Evolutionary conservation across 129 eudicot species (phyloP), one percentile per base, ranked within the genome.

Genomic region (Artemisia annua): DNA sequence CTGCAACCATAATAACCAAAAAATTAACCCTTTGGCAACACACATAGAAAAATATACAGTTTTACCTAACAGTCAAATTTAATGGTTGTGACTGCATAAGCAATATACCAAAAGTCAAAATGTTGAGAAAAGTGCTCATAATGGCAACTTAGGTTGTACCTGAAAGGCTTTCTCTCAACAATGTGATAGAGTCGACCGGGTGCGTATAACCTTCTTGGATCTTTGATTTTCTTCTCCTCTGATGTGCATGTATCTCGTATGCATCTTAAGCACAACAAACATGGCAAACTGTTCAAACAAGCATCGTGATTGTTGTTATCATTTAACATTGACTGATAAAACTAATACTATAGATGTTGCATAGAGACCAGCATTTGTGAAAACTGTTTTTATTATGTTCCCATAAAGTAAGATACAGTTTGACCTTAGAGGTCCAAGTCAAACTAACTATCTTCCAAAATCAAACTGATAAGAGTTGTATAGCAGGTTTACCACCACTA

Each of bases 101-200:
- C 44, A 35, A 35, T 35, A 35, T 35, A 35, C 53, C 48, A 26
- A 69, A 66, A n/a, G 73, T 69, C 30, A 52, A 69, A 51, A 52
- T 63, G 50, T n/a, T 30, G 49, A 63, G 46, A 39, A 8, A 39
- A 39, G 11, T 39, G 46, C 0, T 39, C 46, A 39, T 0, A 0
- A 39, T 59, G 13, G 17, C 52, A 13, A 63, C 32, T 17, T 30
- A 51, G 71, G 15, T 35, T 19, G 28, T 80, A 90, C 97, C 97
- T 91, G 82, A 84, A 91, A 74, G 89, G 92, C 65, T 88, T 91
- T 69, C 96, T 75, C 82, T 91, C 96, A 39, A 91, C 97, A 74
- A 91, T 88, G 83, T 91, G 97, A 74, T 91, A 91, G 60, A 91
- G 88, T 20, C 96, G 97, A 54, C 96, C 97, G 0, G 97, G 97